Conservation (phyloP, 179 eudicot genomes). For the Corrigiola litoralis region DNA sequence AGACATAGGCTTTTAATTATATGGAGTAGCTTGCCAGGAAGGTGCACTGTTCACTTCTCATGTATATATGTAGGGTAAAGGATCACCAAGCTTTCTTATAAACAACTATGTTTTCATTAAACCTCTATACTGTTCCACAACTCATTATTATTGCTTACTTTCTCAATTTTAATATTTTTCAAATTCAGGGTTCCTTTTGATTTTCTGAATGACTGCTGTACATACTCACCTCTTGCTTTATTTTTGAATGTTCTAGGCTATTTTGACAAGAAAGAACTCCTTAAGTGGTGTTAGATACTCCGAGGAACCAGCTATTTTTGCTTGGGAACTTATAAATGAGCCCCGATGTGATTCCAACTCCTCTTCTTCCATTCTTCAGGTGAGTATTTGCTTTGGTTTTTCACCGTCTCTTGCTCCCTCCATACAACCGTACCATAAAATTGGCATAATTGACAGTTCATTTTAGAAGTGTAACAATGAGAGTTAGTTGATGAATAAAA, state of each 20-base stretch:
- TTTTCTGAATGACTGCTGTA: not conserved
- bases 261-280: slow-evolving; percentile 50
- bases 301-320: slow-evolving; percentile 63
- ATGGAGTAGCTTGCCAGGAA: not conserved
- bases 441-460: no score
- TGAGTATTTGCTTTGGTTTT: slow-evolving; percentile 11
- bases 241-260: slow-evolving; percentile 30
- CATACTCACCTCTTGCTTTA: slow-evolving; percentile 1
- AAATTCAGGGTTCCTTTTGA: not conserved
- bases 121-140: not conserved
- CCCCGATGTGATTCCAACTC: slow-evolving; percentile 52
- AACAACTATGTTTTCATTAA: no score
- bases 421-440: no score
- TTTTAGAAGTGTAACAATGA: no score
- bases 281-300: slow-evolving; percentile 44
- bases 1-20: not conserved
- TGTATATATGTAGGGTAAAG: not conserved
- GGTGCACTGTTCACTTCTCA: not conserved
- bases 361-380: slow-evolving; percentile 47
- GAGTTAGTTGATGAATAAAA: no score
- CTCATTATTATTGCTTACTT: not conserved
- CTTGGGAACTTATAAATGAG: slow-evolving; percentile 68
- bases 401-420: not conserved
- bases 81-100: not conserved
- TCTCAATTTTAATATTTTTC: no score